These are phyloP conservation scores for Truncatella angustata DNA, from an alignment of 2,329 filamentous ascomycete species.

Conservation along the genomic window DNA sequence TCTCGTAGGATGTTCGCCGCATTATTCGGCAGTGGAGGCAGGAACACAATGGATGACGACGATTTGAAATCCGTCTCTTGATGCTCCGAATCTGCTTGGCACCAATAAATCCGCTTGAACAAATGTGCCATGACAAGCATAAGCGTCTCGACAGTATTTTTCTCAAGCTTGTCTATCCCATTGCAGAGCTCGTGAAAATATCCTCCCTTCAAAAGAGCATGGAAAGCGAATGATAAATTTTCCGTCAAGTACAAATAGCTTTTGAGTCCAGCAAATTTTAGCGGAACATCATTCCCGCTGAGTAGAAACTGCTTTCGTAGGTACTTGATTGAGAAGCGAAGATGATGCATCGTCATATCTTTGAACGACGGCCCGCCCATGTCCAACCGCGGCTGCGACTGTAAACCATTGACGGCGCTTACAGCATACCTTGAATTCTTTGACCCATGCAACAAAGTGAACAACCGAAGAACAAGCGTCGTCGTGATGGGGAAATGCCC, in stretches of 20 bases:
- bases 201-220: slow-evolving; percentile 67
- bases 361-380: slow-evolving; percentile 67
- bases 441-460: slow-evolving; percentile 65
- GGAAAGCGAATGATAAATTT: slow-evolving; percentile 73
- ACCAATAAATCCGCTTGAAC: slow-evolving; percentile 59
- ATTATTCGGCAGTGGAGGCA: slow-evolving; percentile 59
- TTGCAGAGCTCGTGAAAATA: slow-evolving; percentile 65
- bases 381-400: slow-evolving; percentile 69
- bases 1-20: slow-evolving; percentile 54
- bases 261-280: slow-evolving; percentile 71
- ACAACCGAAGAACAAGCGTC: slow-evolving; percentile 66
- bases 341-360: slow-evolving; percentile 69
- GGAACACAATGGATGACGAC: slow-evolving; percentile 62
- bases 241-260: slow-evolving; percentile 76
- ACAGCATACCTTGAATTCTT: slow-evolving; percentile 61
- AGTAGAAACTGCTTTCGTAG: slow-evolving; percentile 68
- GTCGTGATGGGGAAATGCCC: slow-evolving; percentile 79
- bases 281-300: slow-evolving; percentile 55
- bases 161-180: slow-evolving; percentile 44
- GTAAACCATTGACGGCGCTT: slow-evolving; percentile 61
- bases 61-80: slow-evolving; percentile 45
- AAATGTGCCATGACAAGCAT: slow-evolving; percentile 70
- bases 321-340: slow-evolving; percentile 81
- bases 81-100: slow-evolving; percentile 37
- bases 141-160: slow-evolving; percentile 53